Conservation (phyloP, 768 basidiomycete species). For the Suillus subalutaceus region DNA sequence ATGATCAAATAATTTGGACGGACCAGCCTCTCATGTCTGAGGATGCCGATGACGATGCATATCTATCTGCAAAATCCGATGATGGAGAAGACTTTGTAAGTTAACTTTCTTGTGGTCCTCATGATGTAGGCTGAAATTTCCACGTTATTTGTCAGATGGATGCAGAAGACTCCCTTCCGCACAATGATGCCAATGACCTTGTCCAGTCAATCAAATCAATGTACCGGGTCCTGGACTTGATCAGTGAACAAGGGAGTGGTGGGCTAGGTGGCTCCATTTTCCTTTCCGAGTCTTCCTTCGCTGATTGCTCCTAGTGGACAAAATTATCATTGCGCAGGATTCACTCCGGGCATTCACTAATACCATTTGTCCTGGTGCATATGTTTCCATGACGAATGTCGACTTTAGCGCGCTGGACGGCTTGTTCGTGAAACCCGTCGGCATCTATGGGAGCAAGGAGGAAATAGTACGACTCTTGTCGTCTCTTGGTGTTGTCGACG, state of each 20-base stretch:
- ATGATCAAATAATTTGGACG: not conserved
- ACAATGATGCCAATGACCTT: conserved; percentile 24
- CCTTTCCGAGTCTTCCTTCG: not conserved
- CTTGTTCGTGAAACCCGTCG: conserved; percentile 49
- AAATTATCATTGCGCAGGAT: conserved; percentile 60
- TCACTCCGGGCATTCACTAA: conserved; percentile 54
- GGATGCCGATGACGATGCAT: not conserved
- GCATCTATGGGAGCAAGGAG: conserved; percentile 58
- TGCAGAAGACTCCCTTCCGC: conserved; percentile 9
- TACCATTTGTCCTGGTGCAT: conserved; percentile 51
- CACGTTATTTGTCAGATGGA: conserved; percentile 20
- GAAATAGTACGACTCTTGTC: conserved; percentile 51
- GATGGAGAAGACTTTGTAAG: not conserved
- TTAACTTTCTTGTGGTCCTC: not conserved
- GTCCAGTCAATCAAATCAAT: conserved; percentile 43
- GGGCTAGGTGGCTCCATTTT: conserved; percentile 46
- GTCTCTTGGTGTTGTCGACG: conserved; percentile 39
- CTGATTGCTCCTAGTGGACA: conserved; percentile 48
- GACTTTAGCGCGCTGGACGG: conserved; percentile 57
- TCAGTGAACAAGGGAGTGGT: conserved; percentile 51
- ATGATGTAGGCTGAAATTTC: not conserved
- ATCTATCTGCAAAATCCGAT: not conserved
- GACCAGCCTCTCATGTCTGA: not conserved
- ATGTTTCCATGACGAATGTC: conserved; percentile 55
- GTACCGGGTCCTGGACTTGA: conserved; percentile 56